phyloP scores from a whole-genome alignment of 305 asterid genomes.

The Stenogyne calaminthoides region DNA sequence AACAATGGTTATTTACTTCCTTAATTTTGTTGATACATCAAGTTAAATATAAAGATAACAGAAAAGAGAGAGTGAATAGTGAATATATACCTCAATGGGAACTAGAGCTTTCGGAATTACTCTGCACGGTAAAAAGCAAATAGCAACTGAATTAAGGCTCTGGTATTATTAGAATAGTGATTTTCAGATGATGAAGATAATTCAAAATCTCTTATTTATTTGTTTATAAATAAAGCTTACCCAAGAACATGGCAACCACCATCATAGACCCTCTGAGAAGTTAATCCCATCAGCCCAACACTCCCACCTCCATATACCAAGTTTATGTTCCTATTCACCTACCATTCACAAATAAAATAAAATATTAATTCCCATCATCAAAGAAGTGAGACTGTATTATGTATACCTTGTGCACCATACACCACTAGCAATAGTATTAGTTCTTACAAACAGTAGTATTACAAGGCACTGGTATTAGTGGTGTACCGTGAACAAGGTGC shows the following conservation, averaged over 20 bases:
- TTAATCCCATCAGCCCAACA: slow-evolving; percentile 92
- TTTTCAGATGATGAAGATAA: slow-evolving; percentile 4
- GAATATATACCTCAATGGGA: slow-evolving; percentile 80
- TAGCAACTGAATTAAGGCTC: slow-evolving; percentile 31
- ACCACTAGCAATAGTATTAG: no score
- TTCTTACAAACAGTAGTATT: no score
- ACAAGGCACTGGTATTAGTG: no score
- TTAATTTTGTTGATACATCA: neutral
- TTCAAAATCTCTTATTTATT: neutral
- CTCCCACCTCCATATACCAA: slow-evolving; percentile 99
- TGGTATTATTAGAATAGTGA: neutral
- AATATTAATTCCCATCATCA: neutral
- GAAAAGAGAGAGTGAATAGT: slow-evolving; percentile 1
- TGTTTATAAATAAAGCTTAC: slow-evolving; percentile 37
- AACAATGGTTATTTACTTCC: neutral
- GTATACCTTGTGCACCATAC: no score
- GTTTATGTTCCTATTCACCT: slow-evolving; percentile 88
- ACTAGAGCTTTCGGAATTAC: slow-evolving; percentile 95
- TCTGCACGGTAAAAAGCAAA: slow-evolving; percentile 63
- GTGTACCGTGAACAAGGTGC: no score
- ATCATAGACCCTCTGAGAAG: slow-evolving; percentile 80
- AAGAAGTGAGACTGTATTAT: neutral
- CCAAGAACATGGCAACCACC: slow-evolving; percentile 99
- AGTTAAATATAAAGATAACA: neutral
- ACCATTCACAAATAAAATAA: slow-evolving; percentile 25